Evolutionary conservation across 768 basidiomycete genomes (phyloP).

Genomic region (Auriculariales sp.): DNA sequence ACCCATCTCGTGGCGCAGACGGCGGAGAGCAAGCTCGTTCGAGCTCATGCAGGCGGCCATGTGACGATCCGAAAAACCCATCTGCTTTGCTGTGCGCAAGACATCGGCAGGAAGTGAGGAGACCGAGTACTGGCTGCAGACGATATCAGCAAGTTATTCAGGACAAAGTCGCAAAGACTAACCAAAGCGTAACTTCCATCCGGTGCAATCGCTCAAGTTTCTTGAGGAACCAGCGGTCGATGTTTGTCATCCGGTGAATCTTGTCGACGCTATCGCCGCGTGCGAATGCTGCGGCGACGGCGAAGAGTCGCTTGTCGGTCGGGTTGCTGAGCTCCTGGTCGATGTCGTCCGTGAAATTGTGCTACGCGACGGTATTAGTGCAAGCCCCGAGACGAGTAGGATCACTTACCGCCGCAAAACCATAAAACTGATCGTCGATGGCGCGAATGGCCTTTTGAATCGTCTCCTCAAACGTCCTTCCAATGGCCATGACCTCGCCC

Average conservation of each 20-base stretch:
- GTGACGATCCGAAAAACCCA: conserved; percentile 92
- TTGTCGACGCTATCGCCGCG: conserved; percentile 89
- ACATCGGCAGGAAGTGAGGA: conserved; percentile 45
- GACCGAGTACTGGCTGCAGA: conserved; percentile 42
- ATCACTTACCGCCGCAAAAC: conserved; percentile 65
- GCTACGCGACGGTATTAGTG: conserved; percentile 29
- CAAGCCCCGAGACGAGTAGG: not conserved
- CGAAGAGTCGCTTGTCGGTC: conserved; percentile 94
- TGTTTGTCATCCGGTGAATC: conserved; percentile 95
- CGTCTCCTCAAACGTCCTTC: conserved; percentile 95
- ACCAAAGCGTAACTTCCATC: conserved; percentile 71
- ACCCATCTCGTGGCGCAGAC: conserved; percentile 68
- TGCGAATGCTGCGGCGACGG: conserved; percentile 87
- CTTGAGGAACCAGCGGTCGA: conserved; percentile 96
- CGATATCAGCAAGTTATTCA: not conserved
- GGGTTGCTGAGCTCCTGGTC: conserved; percentile 90
- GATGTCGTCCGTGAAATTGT: conserved; percentile 76
- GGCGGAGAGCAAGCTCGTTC: conserved; percentile 85
- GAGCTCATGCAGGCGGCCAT: conserved; percentile 72
- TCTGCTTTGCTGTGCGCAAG: conserved; percentile 76
- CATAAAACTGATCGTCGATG: conserved; percentile 89
- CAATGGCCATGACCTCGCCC: conserved; percentile 98
- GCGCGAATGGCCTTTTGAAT: conserved; percentile 96
- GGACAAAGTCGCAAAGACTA: conserved; percentile 17
- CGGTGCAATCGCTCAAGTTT: conserved; percentile 72